Evolutionary conservation across 306 rosid species (phyloP), one percentile per base, ranked within the genome.

Genomic region (Rosa rugosa): DNA sequence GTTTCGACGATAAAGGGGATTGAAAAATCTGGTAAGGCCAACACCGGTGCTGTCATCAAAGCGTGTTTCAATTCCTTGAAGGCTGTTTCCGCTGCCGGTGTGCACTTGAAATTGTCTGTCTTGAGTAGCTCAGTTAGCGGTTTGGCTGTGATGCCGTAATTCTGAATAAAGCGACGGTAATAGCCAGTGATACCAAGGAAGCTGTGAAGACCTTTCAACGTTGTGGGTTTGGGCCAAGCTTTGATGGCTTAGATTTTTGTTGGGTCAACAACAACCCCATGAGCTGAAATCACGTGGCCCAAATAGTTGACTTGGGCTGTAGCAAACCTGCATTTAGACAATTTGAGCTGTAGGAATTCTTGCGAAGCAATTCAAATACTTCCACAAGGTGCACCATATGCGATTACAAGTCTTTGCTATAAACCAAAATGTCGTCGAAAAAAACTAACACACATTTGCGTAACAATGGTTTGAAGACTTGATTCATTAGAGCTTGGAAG

Each of bases 31-130:
- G 25, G 49, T 25, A 80, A 7, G 0, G 69, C 75, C 0, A 80
- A 11, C 4, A 31, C 10, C 0, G 5, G 38, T 0, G 69, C 67
- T 4, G 69, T 18, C 0, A 47, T 11, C 17, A 80, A 8, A 0
- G 46, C 13, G 0, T 17, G 9, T 3, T 69, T 41, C 0, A n/a
- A 4, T 0, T 3, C 1, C 0, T 0, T 0, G 7, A 41, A 68
- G 0, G 72, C 4, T 27, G 1, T 10, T 0, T n/a, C 0, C 0
- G 10, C 1, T 2, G 0, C 4, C 0, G 11, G 0, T 5, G 2
- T 41, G 5, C 2, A 69, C 0, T 69, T 5, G 0, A 69, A 68
- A 0, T 3, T 5, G 22, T 69, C 36, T 0, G 1, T 69, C 8
- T 42, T 41, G 0, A 42, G 8, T 0, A 68, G 1, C 0, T n/a